Conservation (phyloP, 2,329 filamentous ascomycete species). For the Fusarium algeriense region DNA sequence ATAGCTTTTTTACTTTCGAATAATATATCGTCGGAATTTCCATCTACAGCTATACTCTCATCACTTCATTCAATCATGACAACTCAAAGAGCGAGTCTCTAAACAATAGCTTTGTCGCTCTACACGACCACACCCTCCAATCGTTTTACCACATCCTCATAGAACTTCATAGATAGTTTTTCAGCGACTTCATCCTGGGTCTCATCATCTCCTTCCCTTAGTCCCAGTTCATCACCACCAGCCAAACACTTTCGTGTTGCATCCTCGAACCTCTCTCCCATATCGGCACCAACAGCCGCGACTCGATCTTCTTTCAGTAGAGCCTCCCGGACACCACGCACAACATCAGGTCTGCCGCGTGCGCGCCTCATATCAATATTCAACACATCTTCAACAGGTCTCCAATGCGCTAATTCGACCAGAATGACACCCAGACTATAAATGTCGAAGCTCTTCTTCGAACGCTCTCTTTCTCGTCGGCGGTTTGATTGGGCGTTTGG, state of each 20-base stretch:
- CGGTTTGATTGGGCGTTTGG: conserved; percentile 56
- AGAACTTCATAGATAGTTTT: conserved; percentile 55
- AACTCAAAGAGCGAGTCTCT: neutral
- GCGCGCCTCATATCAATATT: conserved; percentile 53
- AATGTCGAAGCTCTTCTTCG: conserved; percentile 64
- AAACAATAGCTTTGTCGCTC: neutral
- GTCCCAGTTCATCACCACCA: conserved; percentile 53
- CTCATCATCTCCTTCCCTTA: conserved; percentile 56
- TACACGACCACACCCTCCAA: conserved; percentile 55
- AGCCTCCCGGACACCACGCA: conserved; percentile 52
- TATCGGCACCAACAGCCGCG: conserved; percentile 52
- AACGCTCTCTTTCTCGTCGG: conserved; percentile 51
- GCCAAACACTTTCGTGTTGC: conserved; percentile 54
- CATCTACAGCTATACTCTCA: neutral
- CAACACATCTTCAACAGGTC: conserved; percentile 59
- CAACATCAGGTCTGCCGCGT: conserved; percentile 54
- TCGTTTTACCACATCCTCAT: conserved; percentile 60
- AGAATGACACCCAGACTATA: conserved; percentile 66
- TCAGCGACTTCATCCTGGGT: conserved; percentile 56
- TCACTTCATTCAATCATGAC: neutral
- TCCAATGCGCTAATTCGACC: conserved; percentile 67
- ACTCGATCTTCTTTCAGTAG: conserved; percentile 50
- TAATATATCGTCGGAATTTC: neutral
- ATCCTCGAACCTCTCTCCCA: conserved; percentile 57
- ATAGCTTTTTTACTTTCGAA: conserved; percentile 4